A percentile compares a stretch with the other conserved stretches of the same genome.
Conservation (phyloP, 2,329 filamentous ascomycete genomes). For the Uncinocarpus reesii region DNA sequence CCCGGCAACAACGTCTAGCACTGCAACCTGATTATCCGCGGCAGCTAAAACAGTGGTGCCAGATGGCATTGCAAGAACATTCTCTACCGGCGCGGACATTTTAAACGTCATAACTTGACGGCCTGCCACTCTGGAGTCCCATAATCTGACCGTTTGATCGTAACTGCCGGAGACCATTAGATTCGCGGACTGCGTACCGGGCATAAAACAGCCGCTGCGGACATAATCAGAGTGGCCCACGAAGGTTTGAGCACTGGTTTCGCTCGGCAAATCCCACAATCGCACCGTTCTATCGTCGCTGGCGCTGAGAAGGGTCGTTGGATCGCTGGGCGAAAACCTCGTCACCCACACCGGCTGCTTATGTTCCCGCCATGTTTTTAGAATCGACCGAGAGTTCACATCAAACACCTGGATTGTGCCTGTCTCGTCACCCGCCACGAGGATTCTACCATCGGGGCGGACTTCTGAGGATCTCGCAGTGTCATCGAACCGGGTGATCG, state of each 20-base stretch:
- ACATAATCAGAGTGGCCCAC: constrained; percentile 88
- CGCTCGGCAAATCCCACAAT: constrained; percentile 83
- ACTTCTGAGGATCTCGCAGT: constrained; percentile 84
- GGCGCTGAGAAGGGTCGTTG: constrained; percentile 77
- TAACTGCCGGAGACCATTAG: constrained; percentile 86
- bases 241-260: constrained; percentile 65
- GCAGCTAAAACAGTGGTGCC: constrained; percentile 79
- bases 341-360: constrained; percentile 90
- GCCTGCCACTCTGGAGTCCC: constrained; percentile 70
- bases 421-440: constrained; percentile 83
- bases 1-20: constrained; percentile 84
- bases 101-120: constrained; percentile 82
- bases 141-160: constrained; percentile 83
- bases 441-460: constrained; percentile 72
- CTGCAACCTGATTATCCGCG: constrained; percentile 75
- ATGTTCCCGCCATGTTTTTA: constrained; percentile 92
- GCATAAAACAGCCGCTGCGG: constrained; percentile 75
- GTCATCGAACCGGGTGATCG: constrained; percentile 86
- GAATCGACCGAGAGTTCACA: constrained; percentile 73
- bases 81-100: constrained; percentile 79
- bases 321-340: constrained; percentile 78
- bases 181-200: constrained; percentile 51
- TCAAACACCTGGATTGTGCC: constrained; percentile 95
- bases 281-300: constrained; percentile 89
- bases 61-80: constrained; percentile 74